These are phyloP conservation scores for Dioszegia crocea DNA, from an alignment of 768 basidiomycete species.

Conservation along the genomic window DNA sequence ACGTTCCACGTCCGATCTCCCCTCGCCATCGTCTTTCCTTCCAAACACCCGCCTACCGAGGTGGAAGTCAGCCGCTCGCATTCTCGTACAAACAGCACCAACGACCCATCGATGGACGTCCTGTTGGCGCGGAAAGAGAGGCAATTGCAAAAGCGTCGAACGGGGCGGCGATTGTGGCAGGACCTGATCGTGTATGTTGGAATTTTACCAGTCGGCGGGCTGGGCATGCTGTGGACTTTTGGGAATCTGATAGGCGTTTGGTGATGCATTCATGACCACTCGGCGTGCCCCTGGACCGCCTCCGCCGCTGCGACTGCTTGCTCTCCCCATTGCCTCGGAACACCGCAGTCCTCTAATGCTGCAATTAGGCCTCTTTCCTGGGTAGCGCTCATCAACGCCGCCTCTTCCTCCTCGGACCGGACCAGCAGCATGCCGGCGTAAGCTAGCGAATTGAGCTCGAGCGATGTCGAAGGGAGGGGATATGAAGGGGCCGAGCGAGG, in stretches of 20 bases:
- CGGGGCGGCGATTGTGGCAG: constrained; percentile 71
- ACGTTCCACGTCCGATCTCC: constrained; percentile 81
- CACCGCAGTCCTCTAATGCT: constrained; percentile 39
- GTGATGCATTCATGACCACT: constrained; percentile 47
- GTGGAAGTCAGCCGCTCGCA: constrained; percentile 13
- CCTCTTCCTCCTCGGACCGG: constrained; percentile 72
- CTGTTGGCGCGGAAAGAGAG: constrained; percentile 82
- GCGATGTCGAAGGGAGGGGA: constrained; percentile 27
- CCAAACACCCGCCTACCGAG: constrained; percentile 43
- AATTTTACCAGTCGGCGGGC: constrained; percentile 60
- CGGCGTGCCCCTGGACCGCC: constrained; percentile 14
- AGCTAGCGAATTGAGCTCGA: constrained; percentile 80
- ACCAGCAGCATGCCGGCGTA: constrained; percentile 86
- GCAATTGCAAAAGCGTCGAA: constrained; percentile 69
- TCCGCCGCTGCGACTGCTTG: constrained; percentile 22
- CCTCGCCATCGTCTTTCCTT: constrained; percentile 74
- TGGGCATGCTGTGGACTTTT: constrained; percentile 59
- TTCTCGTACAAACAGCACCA: constrained; percentile 27
- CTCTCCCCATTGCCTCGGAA: constrained; percentile 44
- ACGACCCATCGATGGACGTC: constrained; percentile 52
- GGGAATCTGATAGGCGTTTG: constrained; percentile 58
- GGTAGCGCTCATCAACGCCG: constrained; percentile 58
- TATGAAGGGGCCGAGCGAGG: constrained; percentile 58
- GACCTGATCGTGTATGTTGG: constrained; percentile 78
- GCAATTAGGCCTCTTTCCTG: constrained; percentile 35